Evolutionary conservation across 495 filamentous ascomycete species (phyloP).

Genomic region (Talaromyces adpressus): DNA sequence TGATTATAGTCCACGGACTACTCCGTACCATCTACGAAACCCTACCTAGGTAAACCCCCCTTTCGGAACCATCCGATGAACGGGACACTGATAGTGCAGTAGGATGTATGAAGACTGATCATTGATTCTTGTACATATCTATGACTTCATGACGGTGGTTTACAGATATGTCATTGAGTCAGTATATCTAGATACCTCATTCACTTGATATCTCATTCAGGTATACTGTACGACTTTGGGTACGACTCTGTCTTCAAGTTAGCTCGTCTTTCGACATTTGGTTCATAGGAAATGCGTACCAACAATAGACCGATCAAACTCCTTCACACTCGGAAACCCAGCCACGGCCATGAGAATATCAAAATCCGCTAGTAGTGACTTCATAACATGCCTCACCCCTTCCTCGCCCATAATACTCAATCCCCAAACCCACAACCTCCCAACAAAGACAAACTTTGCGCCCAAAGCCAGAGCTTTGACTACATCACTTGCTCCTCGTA

Average conservation of each 20-base stretch:
- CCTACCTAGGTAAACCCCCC: not conserved
- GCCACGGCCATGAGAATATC: constrained; percentile 61
- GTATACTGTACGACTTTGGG: constrained; percentile 26
- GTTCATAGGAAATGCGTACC: constrained; percentile 18
- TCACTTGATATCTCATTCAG: not conserved
- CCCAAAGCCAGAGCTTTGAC: constrained; percentile 86
- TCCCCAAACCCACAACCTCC: constrained; percentile 58
- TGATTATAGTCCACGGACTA: not conserved
- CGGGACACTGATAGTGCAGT: not conserved
- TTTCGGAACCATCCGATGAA: not conserved
- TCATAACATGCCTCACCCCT: constrained; percentile 58
- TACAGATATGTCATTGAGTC: not conserved
- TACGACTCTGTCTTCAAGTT: constrained; percentile 27
- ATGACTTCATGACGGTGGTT: not conserved
- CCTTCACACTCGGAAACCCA: constrained; percentile 48
- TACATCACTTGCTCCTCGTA: constrained; percentile 53
- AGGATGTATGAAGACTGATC: too few species aligned
- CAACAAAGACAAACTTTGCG: constrained; percentile 79
- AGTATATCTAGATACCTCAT: not conserved
- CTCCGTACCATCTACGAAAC: not conserved
- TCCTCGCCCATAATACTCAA: constrained; percentile 53
- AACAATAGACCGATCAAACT: constrained; percentile 38
- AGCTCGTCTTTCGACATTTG: not conserved
- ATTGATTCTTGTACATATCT: not conserved
- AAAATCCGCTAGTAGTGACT: constrained; percentile 56